Base-by-base conservation (phyloP, 192 early-diverging fungal genomes). In the Coemansia sp. region DNA sequence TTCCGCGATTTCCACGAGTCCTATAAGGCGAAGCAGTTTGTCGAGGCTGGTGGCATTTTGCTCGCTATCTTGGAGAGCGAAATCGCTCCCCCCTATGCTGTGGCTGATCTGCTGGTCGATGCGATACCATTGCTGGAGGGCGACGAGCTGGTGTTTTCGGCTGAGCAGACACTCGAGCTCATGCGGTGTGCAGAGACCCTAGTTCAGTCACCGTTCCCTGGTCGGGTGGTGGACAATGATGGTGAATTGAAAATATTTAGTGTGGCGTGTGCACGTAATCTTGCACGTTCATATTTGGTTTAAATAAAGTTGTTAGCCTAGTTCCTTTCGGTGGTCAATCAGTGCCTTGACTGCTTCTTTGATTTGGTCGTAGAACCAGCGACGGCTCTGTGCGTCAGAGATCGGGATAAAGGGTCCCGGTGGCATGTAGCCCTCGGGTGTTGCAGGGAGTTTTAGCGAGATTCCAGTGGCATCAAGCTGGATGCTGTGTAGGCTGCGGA, bases 361-460 rank as follows among this genome's bases (percentile, higher is more conserved):
- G 44, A 94, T 89, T 74, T 88, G 87, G 47, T 73, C 78, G 66
- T 90, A 92, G 79, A 94, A 91, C 82, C 89, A 88, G 18, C 88
- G 77, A 27, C 91, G 78, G 18, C 87, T 87, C 43, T 78, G 79
- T 40, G 88, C 82, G 43, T 92, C 90, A 31, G 89, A 69, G 43
- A 94, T 91, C 0, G 89, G 87, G 31, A 94, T 89, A 73, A 94
- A 94, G 5, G 89, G 89, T 6, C 82, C 76, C 0, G 82, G 82
- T 27, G 76, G 76, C 11, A 69, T 71, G 39, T 80, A 76, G 0
- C 78, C 82, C 20, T 80, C 82, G 10, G 88, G 88, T 29, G 86
- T 86, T 0, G 68, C 83, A 22, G 88, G 87, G 36, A 92, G 82
- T 13, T 87, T 88, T n/a, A 94, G 86, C 47, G 89, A 88, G 62